Evolutionary conservation across 345 rosid genomes (phyloP).

Genomic region (Eucalyptus sideroxylon): DNA sequence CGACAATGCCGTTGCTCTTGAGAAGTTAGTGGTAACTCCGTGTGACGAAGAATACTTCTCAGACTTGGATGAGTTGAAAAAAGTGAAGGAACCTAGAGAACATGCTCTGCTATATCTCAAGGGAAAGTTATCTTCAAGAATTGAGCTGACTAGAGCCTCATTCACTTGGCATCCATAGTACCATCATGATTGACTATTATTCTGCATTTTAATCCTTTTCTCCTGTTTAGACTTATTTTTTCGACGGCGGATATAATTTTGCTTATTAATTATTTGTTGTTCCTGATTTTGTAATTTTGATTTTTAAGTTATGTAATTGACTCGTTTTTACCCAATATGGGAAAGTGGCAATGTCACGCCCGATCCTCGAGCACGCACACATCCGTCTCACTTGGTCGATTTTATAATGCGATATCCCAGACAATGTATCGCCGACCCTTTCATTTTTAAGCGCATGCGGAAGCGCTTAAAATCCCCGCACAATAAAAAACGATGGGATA

Average conservation of each 20-base stretch:
- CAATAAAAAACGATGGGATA: too few relatives aligned
- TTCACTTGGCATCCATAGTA: not conserved
- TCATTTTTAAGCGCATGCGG: too few relatives aligned
- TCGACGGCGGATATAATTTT: too few relatives aligned
- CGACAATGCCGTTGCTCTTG: not conserved
- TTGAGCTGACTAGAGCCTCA: not conserved
- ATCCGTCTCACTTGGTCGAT: too few relatives aligned
- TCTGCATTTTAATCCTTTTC: not conserved
- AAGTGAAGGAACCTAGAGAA: not conserved
- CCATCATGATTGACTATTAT: not conserved
- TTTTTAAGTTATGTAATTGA: too few relatives aligned
- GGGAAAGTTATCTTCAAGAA: not conserved
- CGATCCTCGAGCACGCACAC: too few relatives aligned
- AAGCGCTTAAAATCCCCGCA: too few relatives aligned
- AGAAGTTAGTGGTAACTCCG: not conserved
- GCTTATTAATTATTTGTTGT: not conserved
- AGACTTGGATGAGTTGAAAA: not conserved
- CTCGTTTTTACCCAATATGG: not conserved
- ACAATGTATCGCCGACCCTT: too few relatives aligned
- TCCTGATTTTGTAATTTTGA: too few relatives aligned
- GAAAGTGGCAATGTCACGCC: too few relatives aligned
- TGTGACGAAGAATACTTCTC: not conserved
- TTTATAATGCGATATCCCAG: too few relatives aligned
- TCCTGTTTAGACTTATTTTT: too few relatives aligned
- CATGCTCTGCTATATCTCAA: not conserved